phyloP scores from a whole-genome alignment of 192 early-diverging fungal genomes.

The Obelidium mucronatum region DNA sequence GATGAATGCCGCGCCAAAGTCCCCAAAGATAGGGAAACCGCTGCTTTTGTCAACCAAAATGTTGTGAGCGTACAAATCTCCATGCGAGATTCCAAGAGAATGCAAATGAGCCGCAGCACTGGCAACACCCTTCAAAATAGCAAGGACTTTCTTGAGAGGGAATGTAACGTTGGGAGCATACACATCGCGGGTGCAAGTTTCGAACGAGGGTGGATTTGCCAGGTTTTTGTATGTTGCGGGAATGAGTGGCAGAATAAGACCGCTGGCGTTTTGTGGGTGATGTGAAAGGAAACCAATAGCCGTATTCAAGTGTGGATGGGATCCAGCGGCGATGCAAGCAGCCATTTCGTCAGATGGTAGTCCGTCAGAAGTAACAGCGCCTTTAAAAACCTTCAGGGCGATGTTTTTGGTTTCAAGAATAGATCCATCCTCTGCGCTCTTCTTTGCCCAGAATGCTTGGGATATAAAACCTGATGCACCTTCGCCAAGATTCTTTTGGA shows the following conservation, averaged over 20 bases:
- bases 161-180: background rate
- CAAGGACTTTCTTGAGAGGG: background rate
- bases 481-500: slow-evolving; percentile 21
- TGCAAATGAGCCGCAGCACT: slow-evolving; percentile 24
- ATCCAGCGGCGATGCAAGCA: slow-evolving; percentile 12
- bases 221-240: slow-evolving; percentile 18
- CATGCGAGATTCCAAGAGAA: slow-evolving; percentile 1
- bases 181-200: slow-evolving; percentile 34
- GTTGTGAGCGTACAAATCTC: background rate
- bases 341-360: slow-evolving; percentile 30
- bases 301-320: slow-evolving; percentile 17
- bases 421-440: background rate
- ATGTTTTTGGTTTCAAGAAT: background rate
- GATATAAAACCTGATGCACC: slow-evolving; percentile 38
- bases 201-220: slow-evolving; percentile 24
- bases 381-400: slow-evolving; percentile 42
- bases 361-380: slow-evolving; percentile 33
- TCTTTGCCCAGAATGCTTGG: background rate
- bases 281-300: slow-evolving; percentile 10
- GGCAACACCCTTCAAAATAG: slow-evolving; percentile 12
- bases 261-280: background rate
- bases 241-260: slow-evolving; percentile 31
- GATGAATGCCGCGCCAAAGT: slow-evolving; percentile 35
- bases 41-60: background rate
- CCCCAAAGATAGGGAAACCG: slow-evolving; percentile 16